Evolutionary conservation across 495 filamentous ascomycete genomes (phyloP).

Genomic region (Filosporella fistucella): DNA sequence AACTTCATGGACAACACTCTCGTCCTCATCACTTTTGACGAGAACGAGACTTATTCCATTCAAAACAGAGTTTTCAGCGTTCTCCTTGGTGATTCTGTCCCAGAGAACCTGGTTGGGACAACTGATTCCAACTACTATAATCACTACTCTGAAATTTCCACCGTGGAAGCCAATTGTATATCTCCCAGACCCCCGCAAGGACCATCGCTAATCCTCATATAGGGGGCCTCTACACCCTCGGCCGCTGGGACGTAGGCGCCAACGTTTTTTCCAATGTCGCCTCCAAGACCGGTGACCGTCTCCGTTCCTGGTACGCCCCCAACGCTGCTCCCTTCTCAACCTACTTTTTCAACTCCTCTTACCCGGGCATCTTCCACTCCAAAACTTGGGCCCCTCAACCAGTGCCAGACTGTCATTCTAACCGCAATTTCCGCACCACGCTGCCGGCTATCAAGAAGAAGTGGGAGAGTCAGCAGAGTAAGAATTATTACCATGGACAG

Average conservation of each 20-base stretch:
- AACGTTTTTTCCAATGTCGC: slow-evolving; percentile 48
- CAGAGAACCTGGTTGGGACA: slow-evolving; percentile 50
- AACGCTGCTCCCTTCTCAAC: slow-evolving; percentile 17
- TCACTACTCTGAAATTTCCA: slow-evolving; percentile 66
- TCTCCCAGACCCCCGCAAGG: too few species aligned
- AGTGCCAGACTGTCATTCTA: slow-evolving; percentile 17
- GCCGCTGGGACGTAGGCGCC: slow-evolving; percentile 48
- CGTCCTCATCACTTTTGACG: slow-evolving; percentile 64
- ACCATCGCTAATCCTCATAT: too few species aligned
- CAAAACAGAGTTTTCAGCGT: slow-evolving; percentile 57
- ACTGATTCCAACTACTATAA: slow-evolving; percentile 64
- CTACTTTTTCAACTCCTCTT: slow-evolving; percentile 43
- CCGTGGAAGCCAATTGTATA: slow-evolving; percentile 58
- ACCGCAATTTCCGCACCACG: slow-evolving; percentile 33
- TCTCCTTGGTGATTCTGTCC: slow-evolving; percentile 64
- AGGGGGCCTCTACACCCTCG: slow-evolving; percentile 28
- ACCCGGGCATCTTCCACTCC: slow-evolving; percentile 40
- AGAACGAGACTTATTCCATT: slow-evolving; percentile 50
- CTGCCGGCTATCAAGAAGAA: slow-evolving; percentile 31
- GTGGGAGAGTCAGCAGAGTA: slow-evolving; percentile 30
- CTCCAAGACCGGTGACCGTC: slow-evolving; percentile 32
- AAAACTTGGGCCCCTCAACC: slow-evolving; percentile 27
- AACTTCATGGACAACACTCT: slow-evolving; percentile 69
- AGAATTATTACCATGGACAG: slow-evolving; percentile 34
- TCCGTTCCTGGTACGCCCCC: slow-evolving; percentile 27